A percentile compares a stretch with the other conserved stretches of the same genome.
phyloP scores from a whole-genome alignment of 2,329 filamentous ascomycete species.

The Bimuria novae-zelandiae region DNA sequence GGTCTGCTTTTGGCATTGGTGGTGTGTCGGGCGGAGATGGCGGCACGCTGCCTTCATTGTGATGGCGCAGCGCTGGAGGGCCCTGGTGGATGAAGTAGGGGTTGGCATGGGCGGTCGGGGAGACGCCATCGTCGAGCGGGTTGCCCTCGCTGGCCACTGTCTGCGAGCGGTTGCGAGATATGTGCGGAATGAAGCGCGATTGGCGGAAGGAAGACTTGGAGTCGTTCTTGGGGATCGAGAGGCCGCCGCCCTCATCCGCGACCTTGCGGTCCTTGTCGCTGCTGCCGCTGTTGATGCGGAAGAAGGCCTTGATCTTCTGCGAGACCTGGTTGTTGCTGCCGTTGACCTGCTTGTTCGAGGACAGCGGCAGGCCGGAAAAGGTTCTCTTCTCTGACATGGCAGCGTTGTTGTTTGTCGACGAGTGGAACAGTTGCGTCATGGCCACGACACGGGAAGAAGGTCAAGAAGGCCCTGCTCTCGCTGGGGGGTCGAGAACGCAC shows the following conservation, averaged over 20 bases:
- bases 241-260: conserved; percentile 42
- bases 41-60: conserved; percentile 91
- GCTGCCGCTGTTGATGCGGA: conserved; percentile 65
- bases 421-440: conserved; percentile 52
- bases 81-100: conserved; percentile 98
- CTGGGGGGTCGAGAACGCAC: conserved; percentile 13
- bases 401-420: conserved; percentile 37
- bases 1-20: conserved; percentile 69
- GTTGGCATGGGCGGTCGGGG: conserved; percentile 91
- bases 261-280: conserved; percentile 50
- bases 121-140: conserved; percentile 82
- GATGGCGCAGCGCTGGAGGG: conserved; percentile 87
- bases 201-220: conserved; percentile 75
- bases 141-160: conserved; percentile 94
- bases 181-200: conserved; percentile 85
- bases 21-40: conserved; percentile 92
- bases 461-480: conserved; percentile 10
- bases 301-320: conserved; percentile 71
- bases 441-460: conserved; percentile 9
- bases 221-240: conserved; percentile 59
- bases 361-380: conserved; percentile 53
- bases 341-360: conserved; percentile 54
- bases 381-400: conserved; percentile 53
- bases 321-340: conserved; percentile 60
- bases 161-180: conserved; percentile 83